Base-by-base conservation (phyloP, 257 asterid species). In the Nicotiana undulata region DNA sequence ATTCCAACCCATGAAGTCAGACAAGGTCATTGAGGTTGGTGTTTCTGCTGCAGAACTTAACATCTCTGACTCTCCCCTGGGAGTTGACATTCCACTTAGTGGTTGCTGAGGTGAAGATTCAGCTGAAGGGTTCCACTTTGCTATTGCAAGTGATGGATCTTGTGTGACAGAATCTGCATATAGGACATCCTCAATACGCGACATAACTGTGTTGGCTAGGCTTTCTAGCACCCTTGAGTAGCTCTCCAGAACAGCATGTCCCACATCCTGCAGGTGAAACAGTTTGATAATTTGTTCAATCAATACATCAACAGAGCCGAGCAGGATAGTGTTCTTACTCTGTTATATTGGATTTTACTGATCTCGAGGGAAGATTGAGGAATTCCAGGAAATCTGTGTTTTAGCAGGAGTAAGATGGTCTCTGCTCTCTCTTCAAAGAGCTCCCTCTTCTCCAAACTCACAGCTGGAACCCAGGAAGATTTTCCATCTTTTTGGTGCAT, bases 301-400 rank as follows among this genome's bases (percentile, higher is more conserved):
- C 53, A 28, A 46, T 68, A 76, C n/a, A 37, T 8, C 18, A 40
- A 3, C 3, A 15, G 29, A 16, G 22, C 12, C 20, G 32, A n/a
- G 18, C 9, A 29, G 29, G 55, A 29, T 11, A 31, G 22, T 2
- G 11, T 40, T 2, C 86, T 18, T 89, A 94, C 98, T 80, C 31
- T 89, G 85, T 93, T 93, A 86, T 77, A 91, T 72, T 90, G 90
- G 91, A 94, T 93, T 84, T 94, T 94, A 88, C 94, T 93, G 55
- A 94, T 93, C 83, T 93, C 98, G 12, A 94, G 98, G 31, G 96
- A 85, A 29, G 98, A 94, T 63, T 94, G 98, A 80, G 97, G 96
- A 10, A 94, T 83, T 24, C 96, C 97, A 0, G 97, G 97, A 85
- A 90, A 93, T 34, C 88, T 85, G 31, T 93, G 97, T 82, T 93